Evolutionary conservation across 495 filamentous ascomycete genomes (phyloP).

Genomic region (Physcia stellaris): DNA sequence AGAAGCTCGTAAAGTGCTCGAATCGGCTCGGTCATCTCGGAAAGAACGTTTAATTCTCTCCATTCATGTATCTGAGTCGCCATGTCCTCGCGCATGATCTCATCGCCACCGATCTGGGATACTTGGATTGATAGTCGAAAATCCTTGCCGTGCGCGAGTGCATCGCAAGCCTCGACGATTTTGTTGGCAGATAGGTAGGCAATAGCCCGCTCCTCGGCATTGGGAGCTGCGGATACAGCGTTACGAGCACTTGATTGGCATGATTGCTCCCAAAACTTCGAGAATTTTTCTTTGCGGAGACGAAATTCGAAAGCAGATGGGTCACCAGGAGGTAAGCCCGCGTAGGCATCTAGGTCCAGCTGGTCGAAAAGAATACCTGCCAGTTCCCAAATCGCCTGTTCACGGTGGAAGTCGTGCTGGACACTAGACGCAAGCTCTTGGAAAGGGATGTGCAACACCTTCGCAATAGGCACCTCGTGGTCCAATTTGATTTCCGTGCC

Average conservation of each 20-base stretch:
- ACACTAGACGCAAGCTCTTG: slow-evolving; percentile 20
- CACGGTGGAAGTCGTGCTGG: slow-evolving; percentile 27
- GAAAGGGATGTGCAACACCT: slow-evolving; percentile 25
- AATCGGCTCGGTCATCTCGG: slow-evolving; percentile 75
- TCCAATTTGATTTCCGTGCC: slow-evolving; percentile 23
- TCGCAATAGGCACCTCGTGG: slow-evolving; percentile 34
- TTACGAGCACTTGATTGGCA: slow-evolving; percentile 41
- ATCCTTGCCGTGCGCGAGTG: slow-evolving; percentile 56
- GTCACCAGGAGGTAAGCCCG: slow-evolving; percentile 26
- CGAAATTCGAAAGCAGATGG: slow-evolving; percentile 30
- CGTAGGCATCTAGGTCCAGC: slow-evolving; percentile 32
- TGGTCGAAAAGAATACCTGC: slow-evolving; percentile 81
- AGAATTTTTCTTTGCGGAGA: slow-evolving; percentile 40
- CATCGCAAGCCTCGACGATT: slow-evolving; percentile 65
- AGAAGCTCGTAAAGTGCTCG: slow-evolving; percentile 82
- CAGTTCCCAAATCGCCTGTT: slow-evolving; percentile 58
- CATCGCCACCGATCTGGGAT: slow-evolving; percentile 61
- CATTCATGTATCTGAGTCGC: slow-evolving; percentile 67
- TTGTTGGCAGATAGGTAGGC: slow-evolving; percentile 63
- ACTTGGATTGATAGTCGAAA: slow-evolving; percentile 73
- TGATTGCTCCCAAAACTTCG: slow-evolving; percentile 30
- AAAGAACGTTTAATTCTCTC: slow-evolving; percentile 62
- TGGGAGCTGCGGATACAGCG: slow-evolving; percentile 34
- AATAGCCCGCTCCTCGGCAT: slow-evolving; percentile 71
- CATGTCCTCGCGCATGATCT: slow-evolving; percentile 51